Evolutionary conservation across 1,284 basidiomycete species (phyloP).

Genomic region (Singerocomus rubriflavus): DNA sequence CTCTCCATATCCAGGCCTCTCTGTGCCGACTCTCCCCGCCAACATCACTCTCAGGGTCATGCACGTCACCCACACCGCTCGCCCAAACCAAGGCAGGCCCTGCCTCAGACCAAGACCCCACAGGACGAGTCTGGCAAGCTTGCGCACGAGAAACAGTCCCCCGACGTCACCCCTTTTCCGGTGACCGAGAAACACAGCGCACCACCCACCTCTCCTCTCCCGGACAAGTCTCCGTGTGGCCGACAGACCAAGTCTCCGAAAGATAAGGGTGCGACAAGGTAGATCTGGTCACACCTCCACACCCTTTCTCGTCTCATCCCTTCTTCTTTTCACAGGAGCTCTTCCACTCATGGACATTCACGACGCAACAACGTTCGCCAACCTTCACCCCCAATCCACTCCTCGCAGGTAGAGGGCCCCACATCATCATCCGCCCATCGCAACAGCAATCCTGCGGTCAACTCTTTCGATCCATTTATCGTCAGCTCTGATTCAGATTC

Average conservation of each 20-base stretch:
- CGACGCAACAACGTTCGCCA: slow-evolving; percentile 52
- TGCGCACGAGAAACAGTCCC: slow-evolving; percentile 13
- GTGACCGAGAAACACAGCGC: slow-evolving; percentile 25
- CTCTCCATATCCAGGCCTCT: slow-evolving; percentile 64
- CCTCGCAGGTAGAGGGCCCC: slow-evolving; percentile 62
- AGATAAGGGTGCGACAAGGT: slow-evolving; percentile 33
- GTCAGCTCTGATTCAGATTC: slow-evolving; percentile 42
- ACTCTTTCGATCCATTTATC: slow-evolving; percentile 58
- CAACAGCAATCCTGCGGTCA: slow-evolving; percentile 34
- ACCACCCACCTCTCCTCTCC: slow-evolving; percentile 17
- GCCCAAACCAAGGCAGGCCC: slow-evolving; percentile 35
- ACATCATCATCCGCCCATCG: slow-evolving; percentile 29
- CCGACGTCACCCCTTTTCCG: slow-evolving; percentile 9
- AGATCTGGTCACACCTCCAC: slow-evolving; percentile 12
- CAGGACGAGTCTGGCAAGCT: slow-evolving; percentile 23
- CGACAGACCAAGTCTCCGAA: slow-evolving; percentile 29
- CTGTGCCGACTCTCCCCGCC: slow-evolving; percentile 34
- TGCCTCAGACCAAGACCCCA: slow-evolving; percentile 18
- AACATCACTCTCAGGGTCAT: slow-evolving; percentile 30
- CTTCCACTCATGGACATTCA: slow-evolving; percentile 45
- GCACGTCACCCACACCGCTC: slow-evolving; percentile 37
- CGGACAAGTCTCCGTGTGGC: slow-evolving; percentile 29
- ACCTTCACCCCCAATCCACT: slow-evolving; percentile 52
- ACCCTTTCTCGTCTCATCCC: slow-evolving; percentile 5
- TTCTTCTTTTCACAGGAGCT: slow-evolving; percentile 38